These are phyloP conservation scores for Calvatia gigantea DNA, from an alignment of 768 basidiomycete genomes.

Conservation along the genomic window DNA sequence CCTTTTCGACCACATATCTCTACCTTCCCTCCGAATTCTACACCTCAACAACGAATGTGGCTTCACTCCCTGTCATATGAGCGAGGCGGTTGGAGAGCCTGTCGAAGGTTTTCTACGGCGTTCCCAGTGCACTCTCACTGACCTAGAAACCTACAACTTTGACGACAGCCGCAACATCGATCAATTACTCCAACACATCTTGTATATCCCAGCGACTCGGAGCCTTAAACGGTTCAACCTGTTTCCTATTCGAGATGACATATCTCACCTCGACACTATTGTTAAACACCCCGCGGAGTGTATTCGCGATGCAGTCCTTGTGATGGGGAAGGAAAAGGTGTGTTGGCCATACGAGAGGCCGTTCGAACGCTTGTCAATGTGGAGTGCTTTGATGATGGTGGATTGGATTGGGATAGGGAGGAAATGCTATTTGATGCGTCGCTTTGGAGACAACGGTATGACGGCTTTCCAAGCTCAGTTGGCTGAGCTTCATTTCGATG, in stretches of 20 bases:
- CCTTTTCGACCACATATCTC: background rate
- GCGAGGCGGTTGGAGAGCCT: background rate
- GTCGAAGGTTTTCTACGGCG: background rate
- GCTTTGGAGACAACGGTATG: background rate
- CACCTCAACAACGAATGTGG: background rate
- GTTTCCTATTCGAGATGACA: background rate
- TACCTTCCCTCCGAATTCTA: background rate
- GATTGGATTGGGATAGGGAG: background rate
- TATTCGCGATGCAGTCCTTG: background rate
- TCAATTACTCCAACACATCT: background rate
- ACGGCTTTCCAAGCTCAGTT: background rate
- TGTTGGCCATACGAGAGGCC: no score
- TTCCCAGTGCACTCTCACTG: background rate
- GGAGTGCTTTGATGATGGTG: background rate
- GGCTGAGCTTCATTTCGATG: background rate
- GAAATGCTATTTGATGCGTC: background rate
- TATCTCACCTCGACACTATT: background rate
- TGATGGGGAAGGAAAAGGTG: background rate
- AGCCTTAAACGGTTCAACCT: background rate
- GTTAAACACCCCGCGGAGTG: slow-evolving; percentile 1
- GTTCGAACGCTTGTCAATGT: background rate
- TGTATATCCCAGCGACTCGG: background rate
- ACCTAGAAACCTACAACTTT: background rate
- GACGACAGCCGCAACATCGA: background rate
- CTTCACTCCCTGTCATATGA: background rate